Conservation (phyloP, 148 eudicot species). For the Amaranthus palmeri region DNA sequence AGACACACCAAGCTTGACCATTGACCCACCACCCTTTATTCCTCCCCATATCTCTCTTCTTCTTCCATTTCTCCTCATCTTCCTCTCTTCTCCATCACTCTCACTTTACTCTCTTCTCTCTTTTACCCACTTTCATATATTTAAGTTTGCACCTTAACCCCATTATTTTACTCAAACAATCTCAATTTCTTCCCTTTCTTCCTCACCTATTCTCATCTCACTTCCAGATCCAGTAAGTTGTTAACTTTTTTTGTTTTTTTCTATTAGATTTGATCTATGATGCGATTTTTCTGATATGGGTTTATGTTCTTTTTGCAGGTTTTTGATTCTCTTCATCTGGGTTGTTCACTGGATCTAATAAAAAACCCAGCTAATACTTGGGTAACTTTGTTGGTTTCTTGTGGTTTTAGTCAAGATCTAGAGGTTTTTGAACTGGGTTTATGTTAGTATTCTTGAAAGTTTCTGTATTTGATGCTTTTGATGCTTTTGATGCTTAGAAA, state of each 20-base stretch:
- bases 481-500: constrained; percentile 16
- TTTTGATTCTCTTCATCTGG: constrained; percentile 19
- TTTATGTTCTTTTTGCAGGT: constrained; percentile 15
- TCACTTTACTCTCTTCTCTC: constrained; percentile 5
- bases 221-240: constrained; percentile 7
- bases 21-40: not conserved
- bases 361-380: not conserved
- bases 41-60: not conserved
- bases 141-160: not conserved
- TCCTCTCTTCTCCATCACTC: constrained; percentile 4
- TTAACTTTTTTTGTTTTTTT: not conserved
- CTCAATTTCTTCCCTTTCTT: not conserved
- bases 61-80: constrained; percentile 1
- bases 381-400: constrained; percentile 32
- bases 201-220: not conserved
- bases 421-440: constrained; percentile 11
- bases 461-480: constrained; percentile 3
- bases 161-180: not conserved
- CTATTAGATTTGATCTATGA: not conserved
- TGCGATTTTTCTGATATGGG: constrained; percentile 6
- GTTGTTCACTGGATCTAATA: constrained; percentile 21
- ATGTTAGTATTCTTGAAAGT: not conserved
- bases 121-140: not conserved
- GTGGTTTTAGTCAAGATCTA: constrained; percentile 53
- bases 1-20: constrained; percentile 5